These are phyloP conservation scores for Brassica juncea DNA, from an alignment of 345 rosid genomes.

Conservation along the genomic window DNA sequence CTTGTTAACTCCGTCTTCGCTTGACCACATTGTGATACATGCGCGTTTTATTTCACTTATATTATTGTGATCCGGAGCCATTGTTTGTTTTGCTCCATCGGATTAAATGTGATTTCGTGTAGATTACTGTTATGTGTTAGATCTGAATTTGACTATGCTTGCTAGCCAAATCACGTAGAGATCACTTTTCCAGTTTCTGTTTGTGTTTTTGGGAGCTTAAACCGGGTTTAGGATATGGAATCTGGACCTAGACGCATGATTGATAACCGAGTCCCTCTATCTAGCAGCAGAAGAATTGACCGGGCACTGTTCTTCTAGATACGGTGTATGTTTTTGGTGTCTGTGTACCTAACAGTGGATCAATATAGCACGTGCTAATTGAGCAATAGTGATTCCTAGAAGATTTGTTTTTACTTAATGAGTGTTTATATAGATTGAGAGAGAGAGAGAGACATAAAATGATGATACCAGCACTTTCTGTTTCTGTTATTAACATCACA, in stretches of 20 bases:
- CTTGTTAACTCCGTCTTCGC: neutral
- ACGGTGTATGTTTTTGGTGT: neutral
- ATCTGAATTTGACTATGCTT: slow-evolving; percentile 27
- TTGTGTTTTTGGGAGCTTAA: neutral
- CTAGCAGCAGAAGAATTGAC: neutral
- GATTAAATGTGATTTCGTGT: neutral
- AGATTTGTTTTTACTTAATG: neutral
- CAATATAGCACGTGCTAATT: neutral
- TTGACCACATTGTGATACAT: slow-evolving; percentile 11
- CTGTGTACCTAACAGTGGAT: neutral
- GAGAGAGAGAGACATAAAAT: neutral
- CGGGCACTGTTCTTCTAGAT: neutral
- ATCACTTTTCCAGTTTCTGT: too few relatives aligned
- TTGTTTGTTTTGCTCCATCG: neutral
- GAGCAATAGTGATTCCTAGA: neutral
- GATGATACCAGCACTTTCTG: slow-evolving; percentile 2
- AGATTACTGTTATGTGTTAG: slow-evolving; percentile 8
- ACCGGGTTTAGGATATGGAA: neutral
- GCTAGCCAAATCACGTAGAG: neutral
- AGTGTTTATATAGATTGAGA: neutral
- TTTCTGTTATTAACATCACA: neutral
- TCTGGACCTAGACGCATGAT: neutral
- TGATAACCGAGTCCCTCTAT: neutral
- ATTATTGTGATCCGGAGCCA: neutral
- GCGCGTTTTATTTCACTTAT: neutral